Evolutionary conservation across 345 rosid species (phyloP).

Genomic region (Cardamine occulta): DNA sequence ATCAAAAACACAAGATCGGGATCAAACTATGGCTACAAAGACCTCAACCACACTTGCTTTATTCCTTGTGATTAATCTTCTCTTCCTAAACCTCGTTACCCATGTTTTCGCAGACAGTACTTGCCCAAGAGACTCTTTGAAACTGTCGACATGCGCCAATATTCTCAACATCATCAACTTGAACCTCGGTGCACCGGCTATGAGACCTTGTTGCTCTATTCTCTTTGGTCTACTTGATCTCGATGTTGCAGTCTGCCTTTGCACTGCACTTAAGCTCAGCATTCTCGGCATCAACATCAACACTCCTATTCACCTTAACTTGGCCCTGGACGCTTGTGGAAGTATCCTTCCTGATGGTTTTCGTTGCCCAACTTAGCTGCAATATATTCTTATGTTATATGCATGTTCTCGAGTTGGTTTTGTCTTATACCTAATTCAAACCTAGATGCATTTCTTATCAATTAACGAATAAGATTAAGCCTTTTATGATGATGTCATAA

Average conservation of each 20-base stretch:
- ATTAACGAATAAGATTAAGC: conserved; percentile 23
- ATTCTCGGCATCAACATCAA: conserved; percentile 36
- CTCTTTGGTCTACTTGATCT: conserved; percentile 38
- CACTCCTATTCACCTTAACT: conserved; percentile 38
- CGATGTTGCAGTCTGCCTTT: conserved; percentile 37
- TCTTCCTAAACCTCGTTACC: conserved; percentile 40
- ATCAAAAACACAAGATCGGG: neutral
- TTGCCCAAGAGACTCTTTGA: conserved; percentile 39
- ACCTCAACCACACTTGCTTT: conserved; percentile 35
- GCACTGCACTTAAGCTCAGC: conserved; percentile 39
- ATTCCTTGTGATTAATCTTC: conserved; percentile 42
- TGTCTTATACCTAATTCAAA: conserved; percentile 1
- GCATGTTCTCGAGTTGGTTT: conserved; percentile 2
- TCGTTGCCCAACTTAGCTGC: conserved; percentile 33
- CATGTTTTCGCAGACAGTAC: conserved; percentile 1
- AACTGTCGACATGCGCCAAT: conserved; percentile 39
- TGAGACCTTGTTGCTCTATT: conserved; percentile 43
- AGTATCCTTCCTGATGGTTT: conserved; percentile 36
- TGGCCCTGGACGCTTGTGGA: conserved; percentile 43
- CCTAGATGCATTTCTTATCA: conserved; percentile 10
- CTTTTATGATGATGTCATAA: conserved; percentile 5
- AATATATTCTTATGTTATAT: conserved; percentile 1
- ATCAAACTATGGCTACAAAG: conserved; percentile 44
- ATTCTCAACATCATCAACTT: conserved; percentile 39
- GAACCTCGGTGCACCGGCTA: conserved; percentile 40